phyloP scores from a whole-genome alignment of 2,329 filamentous ascomycete genomes.

The Bipolaris sorokiniana region DNA sequence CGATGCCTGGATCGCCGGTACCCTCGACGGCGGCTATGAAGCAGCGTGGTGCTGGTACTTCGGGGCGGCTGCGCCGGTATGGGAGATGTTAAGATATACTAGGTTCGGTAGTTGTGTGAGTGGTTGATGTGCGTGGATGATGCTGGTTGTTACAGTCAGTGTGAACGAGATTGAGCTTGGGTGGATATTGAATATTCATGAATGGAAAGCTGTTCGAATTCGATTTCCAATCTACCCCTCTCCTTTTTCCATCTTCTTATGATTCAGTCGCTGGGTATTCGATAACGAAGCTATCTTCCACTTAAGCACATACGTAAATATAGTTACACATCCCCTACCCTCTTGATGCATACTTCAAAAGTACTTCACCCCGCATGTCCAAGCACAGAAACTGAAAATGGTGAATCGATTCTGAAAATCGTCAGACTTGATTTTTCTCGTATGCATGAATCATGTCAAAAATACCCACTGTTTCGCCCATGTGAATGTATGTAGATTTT shows the following conservation, averaged over 20 bases:
- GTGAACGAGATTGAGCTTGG: conserved; percentile 9
- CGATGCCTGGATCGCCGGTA: conserved; percentile 3
- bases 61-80: too few species aligned
- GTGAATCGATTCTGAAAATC: neutral
- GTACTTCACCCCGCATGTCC: too few species aligned
- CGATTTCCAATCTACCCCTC: too few species aligned
- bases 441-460: neutral
- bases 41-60: too few species aligned
- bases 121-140: conserved; percentile 27
- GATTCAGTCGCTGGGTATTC: neutral
- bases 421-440: neutral
- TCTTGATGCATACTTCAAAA: neutral
- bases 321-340: neutral
- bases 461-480: neutral
- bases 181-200: neutral
- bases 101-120: conserved; percentile 34
- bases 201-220: neutral
- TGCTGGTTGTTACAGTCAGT: conserved; percentile 39
- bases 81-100: conserved; percentile 3
- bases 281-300: neutral
- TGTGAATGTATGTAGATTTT: too few species aligned
- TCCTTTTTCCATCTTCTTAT: too few species aligned
- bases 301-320: neutral
- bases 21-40: conserved; percentile 28
- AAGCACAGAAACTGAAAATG: too few species aligned